Evolutionary conservation across 2,329 filamentous ascomycete species (phyloP).

Genomic region (Juglanconis oblonga): DNA sequence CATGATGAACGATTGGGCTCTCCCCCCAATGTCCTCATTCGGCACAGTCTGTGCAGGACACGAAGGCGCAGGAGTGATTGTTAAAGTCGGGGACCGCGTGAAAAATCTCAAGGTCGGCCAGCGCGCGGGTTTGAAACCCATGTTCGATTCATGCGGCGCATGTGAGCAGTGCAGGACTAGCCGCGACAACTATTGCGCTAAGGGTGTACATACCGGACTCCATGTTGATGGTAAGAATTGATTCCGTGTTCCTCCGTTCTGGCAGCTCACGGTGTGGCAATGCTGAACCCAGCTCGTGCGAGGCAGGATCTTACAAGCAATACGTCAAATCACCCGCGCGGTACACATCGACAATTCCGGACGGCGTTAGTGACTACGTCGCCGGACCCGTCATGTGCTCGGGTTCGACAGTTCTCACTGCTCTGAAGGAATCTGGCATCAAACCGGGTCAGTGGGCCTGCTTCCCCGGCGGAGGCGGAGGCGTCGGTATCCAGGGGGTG

Average conservation of each 20-base stretch:
- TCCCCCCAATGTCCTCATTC: constrained; percentile 16
- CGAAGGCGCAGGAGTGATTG: constrained; percentile 36
- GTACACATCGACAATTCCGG: constrained; percentile 49
- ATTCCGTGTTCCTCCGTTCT: no score
- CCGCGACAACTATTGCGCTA: constrained; percentile 31
- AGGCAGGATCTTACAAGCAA: constrained; percentile 51
- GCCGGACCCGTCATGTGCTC: constrained; percentile 61
- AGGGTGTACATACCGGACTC: constrained; percentile 17
- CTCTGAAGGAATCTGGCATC: constrained; percentile 48
- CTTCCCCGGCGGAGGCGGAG: constrained; percentile 53
- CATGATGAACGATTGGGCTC: constrained; percentile 19
- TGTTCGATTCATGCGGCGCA: constrained; percentile 29
- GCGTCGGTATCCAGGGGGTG: constrained; percentile 56
- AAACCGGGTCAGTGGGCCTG: constrained; percentile 52
- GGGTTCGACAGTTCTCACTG: constrained; percentile 55
- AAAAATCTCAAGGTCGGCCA: constrained; percentile 32
- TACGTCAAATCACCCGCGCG: constrained; percentile 55
- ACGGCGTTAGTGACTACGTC: constrained; percentile 45
- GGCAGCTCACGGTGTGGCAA: background rate
- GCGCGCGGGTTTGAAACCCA: constrained; percentile 36
- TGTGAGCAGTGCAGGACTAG: constrained; percentile 35
- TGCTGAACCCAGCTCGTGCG: constrained; percentile 19
- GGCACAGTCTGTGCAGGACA: constrained; percentile 28
- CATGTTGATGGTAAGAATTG: constrained; percentile 7
- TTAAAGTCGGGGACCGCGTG: constrained; percentile 32